Conservation (phyloP, 1,284 basidiomycete genomes). For the Grifola frondosa region DNA sequence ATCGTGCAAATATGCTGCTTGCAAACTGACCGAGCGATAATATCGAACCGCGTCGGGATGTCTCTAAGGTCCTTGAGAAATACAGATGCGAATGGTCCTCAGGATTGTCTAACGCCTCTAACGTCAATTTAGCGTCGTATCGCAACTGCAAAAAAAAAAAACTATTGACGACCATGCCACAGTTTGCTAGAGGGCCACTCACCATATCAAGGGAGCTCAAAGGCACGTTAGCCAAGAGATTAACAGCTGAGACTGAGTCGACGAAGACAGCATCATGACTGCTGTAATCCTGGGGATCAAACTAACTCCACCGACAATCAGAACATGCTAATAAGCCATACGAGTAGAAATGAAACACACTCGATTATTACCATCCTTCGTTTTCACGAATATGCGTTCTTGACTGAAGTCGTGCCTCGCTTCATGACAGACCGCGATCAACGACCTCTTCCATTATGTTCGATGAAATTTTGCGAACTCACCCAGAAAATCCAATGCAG, state of each 20-base stretch:
- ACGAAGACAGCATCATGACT: slow-evolving; percentile 65
- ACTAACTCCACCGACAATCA: slow-evolving; percentile 39
- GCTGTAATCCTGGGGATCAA: slow-evolving; percentile 53
- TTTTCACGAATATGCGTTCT: slow-evolving; percentile 65
- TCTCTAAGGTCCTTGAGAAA: slow-evolving; percentile 74
- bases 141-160: slow-evolving; percentile 51
- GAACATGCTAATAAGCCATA: neutral
- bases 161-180: slow-evolving; percentile 14
- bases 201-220: slow-evolving; percentile 70
- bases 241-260: slow-evolving; percentile 78
- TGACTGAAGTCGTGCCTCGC: slow-evolving; percentile 72
- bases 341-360: slow-evolving; percentile 33
- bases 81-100: slow-evolving; percentile 72
- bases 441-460: neutral
- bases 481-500: slow-evolving; percentile 78
- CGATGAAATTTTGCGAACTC: slow-evolving; percentile 24
- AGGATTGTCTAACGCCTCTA: slow-evolving; percentile 58
- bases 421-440: slow-evolving; percentile 32
- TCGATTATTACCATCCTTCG: slow-evolving; percentile 46
- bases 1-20: neutral
- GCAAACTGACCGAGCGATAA: slow-evolving; percentile 54
- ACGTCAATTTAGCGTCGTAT: slow-evolving; percentile 73
- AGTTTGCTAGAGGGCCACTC: slow-evolving; percentile 8
- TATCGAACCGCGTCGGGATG: slow-evolving; percentile 62
- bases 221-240: slow-evolving; percentile 80